phyloP scores from a whole-genome alignment of 805 yeast species.

The Candida taoyuanica region DNA sequence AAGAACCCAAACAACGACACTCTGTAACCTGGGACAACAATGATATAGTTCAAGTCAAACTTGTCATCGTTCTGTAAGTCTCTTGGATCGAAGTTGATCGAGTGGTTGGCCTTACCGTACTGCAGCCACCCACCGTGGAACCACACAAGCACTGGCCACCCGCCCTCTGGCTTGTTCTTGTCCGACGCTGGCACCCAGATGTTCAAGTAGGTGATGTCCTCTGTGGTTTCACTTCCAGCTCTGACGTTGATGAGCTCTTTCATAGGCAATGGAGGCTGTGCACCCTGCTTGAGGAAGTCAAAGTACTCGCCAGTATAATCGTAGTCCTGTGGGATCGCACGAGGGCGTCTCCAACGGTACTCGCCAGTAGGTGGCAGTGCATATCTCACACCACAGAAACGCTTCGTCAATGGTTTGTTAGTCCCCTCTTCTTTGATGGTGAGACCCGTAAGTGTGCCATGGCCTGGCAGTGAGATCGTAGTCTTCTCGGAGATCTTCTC shows the following conservation, averaged over 20 bases:
- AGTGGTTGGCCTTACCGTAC: slow-evolving; percentile 20
- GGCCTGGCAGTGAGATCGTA: slow-evolving; percentile 6
- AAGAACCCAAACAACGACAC: slow-evolving; percentile 36
- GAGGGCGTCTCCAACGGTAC: slow-evolving; percentile 32
- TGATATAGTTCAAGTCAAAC: slow-evolving; percentile 24
- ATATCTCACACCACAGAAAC: slow-evolving; percentile 19
- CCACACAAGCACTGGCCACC: slow-evolving; percentile 41
- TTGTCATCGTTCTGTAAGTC: slow-evolving; percentile 27
- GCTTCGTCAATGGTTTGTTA: slow-evolving; percentile 9
- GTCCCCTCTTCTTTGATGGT: slow-evolving; percentile 13
- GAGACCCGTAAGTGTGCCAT: slow-evolving; percentile 13
- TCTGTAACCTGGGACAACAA: slow-evolving; percentile 38
- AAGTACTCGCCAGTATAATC: slow-evolving; percentile 38
- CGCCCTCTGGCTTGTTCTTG: slow-evolving; percentile 27
- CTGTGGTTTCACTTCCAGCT: slow-evolving; percentile 19
- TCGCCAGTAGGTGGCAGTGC: slow-evolving; percentile 32
- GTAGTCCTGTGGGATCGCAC: slow-evolving; percentile 29
- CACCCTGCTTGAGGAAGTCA: slow-evolving; percentile 15
- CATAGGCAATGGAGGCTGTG: slow-evolving; percentile 10
- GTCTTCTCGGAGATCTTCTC: slow-evolving; percentile 12
- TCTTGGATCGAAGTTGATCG: slow-evolving; percentile 14
- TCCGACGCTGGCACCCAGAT: slow-evolving; percentile 36
- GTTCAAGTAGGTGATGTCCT: slow-evolving; percentile 33
- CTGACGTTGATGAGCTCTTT: slow-evolving; percentile 13
- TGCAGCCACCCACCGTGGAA: slow-evolving; percentile 44